Conservation (phyloP, 1,284 basidiomycete genomes). For the Volvariella volvacea region DNA sequence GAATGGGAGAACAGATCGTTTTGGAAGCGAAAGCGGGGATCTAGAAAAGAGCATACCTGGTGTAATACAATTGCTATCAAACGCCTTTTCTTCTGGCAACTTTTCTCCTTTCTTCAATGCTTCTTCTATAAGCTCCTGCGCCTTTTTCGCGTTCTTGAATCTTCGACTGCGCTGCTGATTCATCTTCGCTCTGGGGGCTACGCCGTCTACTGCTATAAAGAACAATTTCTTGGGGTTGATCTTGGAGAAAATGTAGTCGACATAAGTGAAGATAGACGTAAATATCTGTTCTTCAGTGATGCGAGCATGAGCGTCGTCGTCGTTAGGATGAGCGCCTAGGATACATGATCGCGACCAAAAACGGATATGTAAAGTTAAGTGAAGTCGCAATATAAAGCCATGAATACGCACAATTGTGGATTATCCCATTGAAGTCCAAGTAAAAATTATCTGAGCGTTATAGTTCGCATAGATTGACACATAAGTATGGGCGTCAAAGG, state of each 20-base stretch:
- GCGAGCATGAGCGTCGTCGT: constrained; percentile 92
- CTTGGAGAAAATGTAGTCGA: constrained; percentile 94
- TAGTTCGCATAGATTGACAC: constrained; percentile 6
- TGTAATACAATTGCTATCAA: constrained; percentile 99
- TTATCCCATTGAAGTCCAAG: constrained; percentile 98
- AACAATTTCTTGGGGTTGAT: constrained; percentile 97
- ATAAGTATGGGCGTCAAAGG: not conserved
- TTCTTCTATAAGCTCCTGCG: constrained; percentile 80
- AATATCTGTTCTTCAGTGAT: constrained; percentile 96
- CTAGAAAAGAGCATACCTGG: constrained; percentile 75
- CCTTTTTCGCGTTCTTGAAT: constrained; percentile 93
- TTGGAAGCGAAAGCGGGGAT: not conserved
- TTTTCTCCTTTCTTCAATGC: constrained; percentile 87
- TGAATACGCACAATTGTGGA: constrained; percentile 79
- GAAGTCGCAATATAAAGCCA: no score
- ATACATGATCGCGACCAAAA: not conserved
- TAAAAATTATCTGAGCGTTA: constrained; percentile 71
- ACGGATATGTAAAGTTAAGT: no score
- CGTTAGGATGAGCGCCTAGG: constrained; percentile 84
- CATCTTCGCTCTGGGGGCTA: constrained; percentile 99
- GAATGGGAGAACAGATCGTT: not conserved
- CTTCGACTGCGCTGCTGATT: constrained; percentile 96
- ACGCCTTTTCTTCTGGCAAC: constrained; percentile 88
- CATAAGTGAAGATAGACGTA: constrained; percentile 94
- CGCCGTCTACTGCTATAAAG: constrained; percentile 98